phyloP scores from a whole-genome alignment of 352 stramenopile genomes.

The Pilasporangium apinafurcum region DNA sequence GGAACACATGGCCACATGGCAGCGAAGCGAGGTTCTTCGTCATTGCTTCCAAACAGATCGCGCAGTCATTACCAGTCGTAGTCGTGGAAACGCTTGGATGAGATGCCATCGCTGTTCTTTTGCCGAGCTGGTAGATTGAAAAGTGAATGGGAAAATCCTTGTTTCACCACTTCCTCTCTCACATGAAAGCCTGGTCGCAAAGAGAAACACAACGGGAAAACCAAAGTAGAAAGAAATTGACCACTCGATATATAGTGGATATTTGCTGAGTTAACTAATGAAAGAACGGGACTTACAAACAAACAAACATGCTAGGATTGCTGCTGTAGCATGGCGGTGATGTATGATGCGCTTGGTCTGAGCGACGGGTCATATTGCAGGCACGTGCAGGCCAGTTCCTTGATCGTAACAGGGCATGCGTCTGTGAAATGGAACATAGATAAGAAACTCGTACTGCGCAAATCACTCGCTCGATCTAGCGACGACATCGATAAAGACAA shows the following conservation, averaged over 20 bases:
- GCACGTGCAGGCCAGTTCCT: conserved; percentile 53
- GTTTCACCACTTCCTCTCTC: not conserved
- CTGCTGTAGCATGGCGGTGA: conserved; percentile 64
- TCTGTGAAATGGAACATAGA: conserved; percentile 67
- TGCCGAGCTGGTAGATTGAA: too few species aligned
- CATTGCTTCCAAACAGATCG: conserved; percentile 35
- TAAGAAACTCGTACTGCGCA: conserved; percentile 32
- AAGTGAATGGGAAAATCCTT: too few species aligned
- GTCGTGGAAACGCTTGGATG: too few species aligned
- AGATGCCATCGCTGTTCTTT: too few species aligned
- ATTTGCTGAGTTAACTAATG: not conserved
- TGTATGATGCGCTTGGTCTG: conserved; percentile 64
- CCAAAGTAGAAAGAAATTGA: conserved; percentile 1
- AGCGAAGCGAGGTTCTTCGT: conserved; percentile 18
- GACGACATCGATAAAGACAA: conserved; percentile 14
- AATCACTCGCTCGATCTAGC: conserved; percentile 9
- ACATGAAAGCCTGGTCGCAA: not conserved
- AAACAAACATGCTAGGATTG: conserved; percentile 1
- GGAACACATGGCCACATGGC: conserved; percentile 37
- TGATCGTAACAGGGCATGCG: conserved; percentile 46
- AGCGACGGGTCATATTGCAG: conserved; percentile 66
- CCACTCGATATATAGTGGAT: too few species aligned
- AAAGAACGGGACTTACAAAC: not conserved
- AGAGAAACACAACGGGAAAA: not conserved
- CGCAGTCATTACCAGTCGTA: too few species aligned